phyloP scores from a whole-genome alignment of 139 green algal genomes.

The Chlorella ohadii region DNA sequence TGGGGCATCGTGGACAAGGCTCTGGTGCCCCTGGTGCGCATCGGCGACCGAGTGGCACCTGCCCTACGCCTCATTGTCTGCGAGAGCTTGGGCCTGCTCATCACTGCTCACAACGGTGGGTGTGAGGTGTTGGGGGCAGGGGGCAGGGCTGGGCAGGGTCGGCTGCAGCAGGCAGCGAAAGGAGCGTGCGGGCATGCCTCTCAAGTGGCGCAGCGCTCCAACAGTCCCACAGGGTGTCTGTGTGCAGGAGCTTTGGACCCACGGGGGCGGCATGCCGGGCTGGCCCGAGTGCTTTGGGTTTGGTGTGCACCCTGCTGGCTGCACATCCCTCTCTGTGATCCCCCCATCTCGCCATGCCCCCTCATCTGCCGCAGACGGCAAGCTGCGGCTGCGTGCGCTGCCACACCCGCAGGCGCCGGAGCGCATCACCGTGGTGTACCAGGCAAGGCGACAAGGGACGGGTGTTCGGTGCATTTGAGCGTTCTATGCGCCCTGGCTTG shows the following conservation, averaged over 20 bases:
- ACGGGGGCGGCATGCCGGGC: too few relatives aligned
- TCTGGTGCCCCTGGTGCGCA: conserved; percentile 44
- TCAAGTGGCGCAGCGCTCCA: too few relatives aligned
- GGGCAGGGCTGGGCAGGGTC: neutral
- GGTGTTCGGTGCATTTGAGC: too few relatives aligned
- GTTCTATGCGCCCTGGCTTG: too few relatives aligned
- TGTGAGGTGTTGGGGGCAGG: neutral
- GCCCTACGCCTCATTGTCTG: conserved; percentile 45
- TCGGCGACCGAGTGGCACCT: conserved; percentile 33
- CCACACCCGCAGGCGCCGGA: conserved; percentile 3
- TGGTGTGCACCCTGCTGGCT: too few relatives aligned
- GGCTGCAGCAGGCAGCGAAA: neutral
- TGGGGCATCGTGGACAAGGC: conserved; percentile 31
- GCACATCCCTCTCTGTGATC: too few relatives aligned
- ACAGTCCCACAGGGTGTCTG: too few relatives aligned
- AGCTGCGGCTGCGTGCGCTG: conserved; percentile 40
- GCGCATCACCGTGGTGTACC: neutral
- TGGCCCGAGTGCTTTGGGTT: too few relatives aligned
- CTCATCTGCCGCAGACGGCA: conserved; percentile 53
- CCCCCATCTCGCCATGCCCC: too few relatives aligned
- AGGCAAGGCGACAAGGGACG: too few relatives aligned
- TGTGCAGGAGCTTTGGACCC: too few relatives aligned
- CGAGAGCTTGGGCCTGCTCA: conserved; percentile 46
- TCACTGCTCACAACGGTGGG: conserved; percentile 47
- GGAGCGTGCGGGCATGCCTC: neutral